These are phyloP conservation scores for Beauveria brongniartii DNA, from an alignment of 2,329 filamentous ascomycete species.

Conservation along the genomic window DNA sequence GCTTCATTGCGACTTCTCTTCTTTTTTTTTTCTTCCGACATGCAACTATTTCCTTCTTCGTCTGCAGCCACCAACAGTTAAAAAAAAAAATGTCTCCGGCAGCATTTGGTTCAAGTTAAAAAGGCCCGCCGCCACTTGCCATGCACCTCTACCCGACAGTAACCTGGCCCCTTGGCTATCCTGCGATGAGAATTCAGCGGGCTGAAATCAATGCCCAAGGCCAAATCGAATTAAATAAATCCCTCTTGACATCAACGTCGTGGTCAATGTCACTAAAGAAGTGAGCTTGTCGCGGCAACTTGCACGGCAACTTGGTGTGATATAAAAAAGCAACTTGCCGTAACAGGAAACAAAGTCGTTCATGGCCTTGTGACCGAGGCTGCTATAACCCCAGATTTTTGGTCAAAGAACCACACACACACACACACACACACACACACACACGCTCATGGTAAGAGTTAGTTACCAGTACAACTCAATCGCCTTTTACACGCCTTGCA, in stretches of 20 bases:
- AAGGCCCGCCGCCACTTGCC: background rate
- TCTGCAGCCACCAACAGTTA: background rate
- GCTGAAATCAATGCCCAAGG: background rate
- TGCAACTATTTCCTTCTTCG: background rate
- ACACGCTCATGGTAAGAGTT: background rate
- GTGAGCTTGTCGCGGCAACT: too few relatives aligned
- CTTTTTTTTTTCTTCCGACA: background rate
- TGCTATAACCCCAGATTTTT: background rate
- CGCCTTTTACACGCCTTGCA: background rate
- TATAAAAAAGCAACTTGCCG: background rate
- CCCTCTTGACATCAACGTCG: too few relatives aligned
- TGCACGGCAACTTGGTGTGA: background rate
- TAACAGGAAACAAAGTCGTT: background rate
- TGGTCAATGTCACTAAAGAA: too few relatives aligned
- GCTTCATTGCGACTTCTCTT: background rate
- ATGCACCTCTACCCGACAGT: background rate
- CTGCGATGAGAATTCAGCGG: too few relatives aligned
- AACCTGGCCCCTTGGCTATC: background rate
- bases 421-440: too few relatives aligned
- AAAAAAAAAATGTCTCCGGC: background rate
- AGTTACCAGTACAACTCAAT: constrained; percentile 1
- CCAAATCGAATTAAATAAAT: too few relatives aligned
- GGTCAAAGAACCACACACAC: too few relatives aligned
- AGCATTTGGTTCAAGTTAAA: background rate
- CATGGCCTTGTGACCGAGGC: background rate